Conservation (phyloP, 768 basidiomycete genomes). For the Rhodotorula toruloides region DNA sequence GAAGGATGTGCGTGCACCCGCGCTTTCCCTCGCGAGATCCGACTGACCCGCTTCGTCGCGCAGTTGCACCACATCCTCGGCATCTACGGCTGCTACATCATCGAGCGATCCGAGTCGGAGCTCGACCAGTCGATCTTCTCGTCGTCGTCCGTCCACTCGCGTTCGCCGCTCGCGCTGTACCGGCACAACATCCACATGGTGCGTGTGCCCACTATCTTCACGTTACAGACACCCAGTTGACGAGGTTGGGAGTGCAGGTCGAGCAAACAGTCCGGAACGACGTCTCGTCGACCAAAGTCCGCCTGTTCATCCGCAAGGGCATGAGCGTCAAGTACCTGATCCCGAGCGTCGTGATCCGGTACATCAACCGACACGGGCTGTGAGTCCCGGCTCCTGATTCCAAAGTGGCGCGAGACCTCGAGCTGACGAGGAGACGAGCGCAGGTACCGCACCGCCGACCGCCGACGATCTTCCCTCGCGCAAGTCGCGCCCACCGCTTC, state of each 20-base stretch:
- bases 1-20: constrained; percentile 65
- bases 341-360: constrained; percentile 83
- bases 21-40: neutral
- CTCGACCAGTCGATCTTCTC: constrained; percentile 50
- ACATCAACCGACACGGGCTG: constrained; percentile 75
- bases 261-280: constrained; percentile 46
- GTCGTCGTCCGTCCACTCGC: constrained; percentile 41
- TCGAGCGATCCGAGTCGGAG: constrained; percentile 86
- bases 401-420: too few species aligned
- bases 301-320: constrained; percentile 51
- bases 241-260: neutral
- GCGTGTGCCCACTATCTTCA: neutral
- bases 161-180: constrained; percentile 51
- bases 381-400: constrained; percentile 28
- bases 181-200: constrained; percentile 53
- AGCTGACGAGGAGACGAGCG: neutral
- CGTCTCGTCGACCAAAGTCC: constrained; percentile 79
- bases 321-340: constrained; percentile 68
- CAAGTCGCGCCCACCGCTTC: neutral
- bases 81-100: constrained; percentile 85
- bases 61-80: constrained; percentile 95
- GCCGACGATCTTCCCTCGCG: neutral
- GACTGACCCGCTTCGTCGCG: neutral
- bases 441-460: constrained; percentile 13
- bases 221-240: neutral